These are phyloP conservation scores for Haplosporangium sp. DNA, from an alignment of 371 early-diverging fungal genomes.

Conservation along the genomic window DNA sequence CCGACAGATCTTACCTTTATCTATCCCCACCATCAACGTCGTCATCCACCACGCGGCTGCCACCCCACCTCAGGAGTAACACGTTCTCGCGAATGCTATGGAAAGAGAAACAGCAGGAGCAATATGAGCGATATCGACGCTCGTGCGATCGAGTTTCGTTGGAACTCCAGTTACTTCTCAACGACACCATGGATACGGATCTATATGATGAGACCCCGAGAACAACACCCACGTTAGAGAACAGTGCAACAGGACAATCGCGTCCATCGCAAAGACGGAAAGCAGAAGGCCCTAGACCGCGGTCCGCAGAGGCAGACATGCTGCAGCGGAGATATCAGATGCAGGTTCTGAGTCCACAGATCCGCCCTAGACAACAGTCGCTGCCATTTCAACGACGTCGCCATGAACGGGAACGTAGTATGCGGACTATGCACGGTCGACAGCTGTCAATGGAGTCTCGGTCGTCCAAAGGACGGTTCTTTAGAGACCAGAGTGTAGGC, in stretches of 20 bases:
- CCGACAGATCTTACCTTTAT: conserved; percentile 6
- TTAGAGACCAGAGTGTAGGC: conserved; percentile 34
- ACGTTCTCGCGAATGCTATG: conserved; percentile 41
- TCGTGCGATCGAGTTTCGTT: conserved; percentile 45
- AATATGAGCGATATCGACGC: conserved; percentile 47
- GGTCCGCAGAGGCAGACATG: conserved; percentile 8
- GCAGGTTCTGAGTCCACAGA: conserved; percentile 25
- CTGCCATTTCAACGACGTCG: conserved; percentile 8
- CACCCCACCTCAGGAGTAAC: conserved; percentile 8
- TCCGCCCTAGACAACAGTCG: conserved; percentile 9
- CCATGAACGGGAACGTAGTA: background rate
- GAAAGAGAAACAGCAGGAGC: conserved; percentile 52
- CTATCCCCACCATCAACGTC: conserved; percentile 15
- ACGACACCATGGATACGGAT: conserved; percentile 14
- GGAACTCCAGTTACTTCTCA: conserved; percentile 42
- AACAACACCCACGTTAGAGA: background rate
- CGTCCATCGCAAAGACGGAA: background rate
- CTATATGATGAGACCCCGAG: no score
- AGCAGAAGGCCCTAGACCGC: background rate
- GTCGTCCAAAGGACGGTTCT: conserved; percentile 6
- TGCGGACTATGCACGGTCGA: no score
- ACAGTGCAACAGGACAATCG: background rate
- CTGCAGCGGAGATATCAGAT: conserved; percentile 25
- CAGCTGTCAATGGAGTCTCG: background rate
- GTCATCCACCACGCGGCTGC: conserved; percentile 12